Base-by-base conservation (phyloP, 2,329 filamentous ascomycete species). In the Phialophora chinensis region DNA sequence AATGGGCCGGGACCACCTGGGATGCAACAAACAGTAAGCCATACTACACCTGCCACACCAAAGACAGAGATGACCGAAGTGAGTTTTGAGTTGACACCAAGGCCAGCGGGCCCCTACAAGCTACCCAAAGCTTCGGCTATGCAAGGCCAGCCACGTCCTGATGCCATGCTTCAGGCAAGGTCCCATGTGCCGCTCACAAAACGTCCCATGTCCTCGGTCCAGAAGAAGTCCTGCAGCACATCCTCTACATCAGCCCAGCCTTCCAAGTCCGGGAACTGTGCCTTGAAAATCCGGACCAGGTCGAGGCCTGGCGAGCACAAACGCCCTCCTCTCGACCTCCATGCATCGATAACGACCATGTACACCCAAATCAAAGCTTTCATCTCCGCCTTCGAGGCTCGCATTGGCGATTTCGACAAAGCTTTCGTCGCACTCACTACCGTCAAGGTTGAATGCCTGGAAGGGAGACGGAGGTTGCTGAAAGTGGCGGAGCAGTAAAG, bases 361-460 rank as follows among this genome's bases (percentile, higher is more conserved):
- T 23, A 58, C n/a, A 44, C 55, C 55, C 60, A 42, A 38, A 59
- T 60, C 59, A 66, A 27, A 62, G 14, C 33, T 38, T 58, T 27
- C 35, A 12, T 44, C 25, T 58, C 55, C 2, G n/a, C 7, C 10
- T 58, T 38, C 33, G 33, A 38, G 3, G 55, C 7, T 27, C 11
- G 17, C 23, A 14, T 58, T 17, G 31, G 4, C 3, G 4, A 14
- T 35, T 14, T 38, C 7, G 33, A 11, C 55, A 58, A 58, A 17
- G 31, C 23, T n/a, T n/a, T 42, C 4, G 31, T 44, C 11, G 55
- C 55, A 33, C 55, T 25, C n/a, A 42, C 35, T n/a, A 23, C 31
- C 14, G 38, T 25, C n/a, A 25, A 20, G 6, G 12, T 31, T 17
- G 38, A 49, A 50, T 60, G 47, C 29, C 38, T 60, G 7, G 42